These are phyloP conservation scores for Cryptosporidium bovis DNA, from an alignment of 169 alveolate species.

Conservation along the genomic window DNA sequence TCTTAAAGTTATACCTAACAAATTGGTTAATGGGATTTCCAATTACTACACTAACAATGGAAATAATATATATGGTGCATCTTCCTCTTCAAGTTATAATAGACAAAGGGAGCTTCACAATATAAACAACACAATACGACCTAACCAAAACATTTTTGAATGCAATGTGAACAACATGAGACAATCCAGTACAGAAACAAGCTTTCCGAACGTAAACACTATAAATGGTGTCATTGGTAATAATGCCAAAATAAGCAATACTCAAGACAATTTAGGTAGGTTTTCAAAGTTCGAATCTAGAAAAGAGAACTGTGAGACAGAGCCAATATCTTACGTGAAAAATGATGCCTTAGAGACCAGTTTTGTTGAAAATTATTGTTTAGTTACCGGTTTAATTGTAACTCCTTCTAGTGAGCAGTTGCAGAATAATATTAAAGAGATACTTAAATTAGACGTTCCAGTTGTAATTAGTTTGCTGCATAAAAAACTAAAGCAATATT, in stretches of 20 bases:
- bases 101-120: too few species aligned
- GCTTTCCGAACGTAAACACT: background rate
- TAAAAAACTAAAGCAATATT: constrained; percentile 13
- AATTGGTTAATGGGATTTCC: constrained; percentile 53
- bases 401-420: constrained; percentile 42
- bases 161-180: background rate
- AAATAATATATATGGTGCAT: too few species aligned
- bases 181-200: background rate
- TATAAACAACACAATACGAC: background rate
- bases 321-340: background rate
- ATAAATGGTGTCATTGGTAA: background rate
- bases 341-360: constrained; percentile 7
- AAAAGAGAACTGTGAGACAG: background rate
- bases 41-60: constrained; percentile 8
- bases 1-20: constrained; percentile 53
- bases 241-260: background rate
- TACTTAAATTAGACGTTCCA: constrained; percentile 33
- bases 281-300: background rate
- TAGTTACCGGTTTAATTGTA: constrained; percentile 31
- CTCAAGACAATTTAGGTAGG: background rate
- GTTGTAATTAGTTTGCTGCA: constrained; percentile 40
- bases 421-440: constrained; percentile 33
- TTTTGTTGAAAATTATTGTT: constrained; percentile 53
- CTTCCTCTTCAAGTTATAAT: too few species aligned
- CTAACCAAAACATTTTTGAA: background rate